Percentiles rank a stretch among this genome's conserved stretches.
Conservation (phyloP, 129 eudicot species). For the Glebionis coronaria region DNA sequence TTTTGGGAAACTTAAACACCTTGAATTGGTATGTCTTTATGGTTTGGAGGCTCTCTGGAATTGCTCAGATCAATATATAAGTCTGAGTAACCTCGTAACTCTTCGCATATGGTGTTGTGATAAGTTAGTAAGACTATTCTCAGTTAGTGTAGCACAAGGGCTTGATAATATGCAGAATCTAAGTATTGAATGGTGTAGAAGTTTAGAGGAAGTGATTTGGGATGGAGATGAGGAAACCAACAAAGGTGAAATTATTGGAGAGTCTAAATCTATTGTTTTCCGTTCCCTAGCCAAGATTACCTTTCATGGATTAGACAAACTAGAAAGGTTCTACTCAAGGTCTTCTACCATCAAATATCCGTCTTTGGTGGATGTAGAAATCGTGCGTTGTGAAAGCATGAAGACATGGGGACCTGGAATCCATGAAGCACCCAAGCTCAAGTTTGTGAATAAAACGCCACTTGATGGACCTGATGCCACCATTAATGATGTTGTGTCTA, state of each 20-base stretch:
- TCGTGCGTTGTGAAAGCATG: neutral
- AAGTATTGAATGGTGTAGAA: neutral
- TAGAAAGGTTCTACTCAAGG: neutral
- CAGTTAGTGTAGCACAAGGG: neutral
- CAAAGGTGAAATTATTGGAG: no score
- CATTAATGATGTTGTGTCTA: neutral
- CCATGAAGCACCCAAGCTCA: slow-evolving; percentile 10
- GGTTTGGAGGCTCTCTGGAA: neutral
- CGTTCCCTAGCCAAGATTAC: neutral
- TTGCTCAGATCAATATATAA: neutral
- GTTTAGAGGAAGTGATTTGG: neutral
- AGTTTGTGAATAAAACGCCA: neutral
- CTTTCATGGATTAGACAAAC: rapidly evolving
- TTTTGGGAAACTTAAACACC: neutral
- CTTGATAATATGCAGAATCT: neutral
- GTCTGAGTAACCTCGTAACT: neutral
- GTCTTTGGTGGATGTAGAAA: neutral
- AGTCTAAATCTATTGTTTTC: neutral
- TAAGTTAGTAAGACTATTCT: neutral
- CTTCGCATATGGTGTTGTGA: neutral
- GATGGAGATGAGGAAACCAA: neutral
- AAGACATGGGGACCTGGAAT: neutral
- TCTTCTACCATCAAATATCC: neutral
- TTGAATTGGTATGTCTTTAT: neutral
- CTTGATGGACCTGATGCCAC: neutral